Evolutionary conservation across 148 eudicot genomes (phyloP).

Genomic region (Chenopodium formosanum): DNA sequence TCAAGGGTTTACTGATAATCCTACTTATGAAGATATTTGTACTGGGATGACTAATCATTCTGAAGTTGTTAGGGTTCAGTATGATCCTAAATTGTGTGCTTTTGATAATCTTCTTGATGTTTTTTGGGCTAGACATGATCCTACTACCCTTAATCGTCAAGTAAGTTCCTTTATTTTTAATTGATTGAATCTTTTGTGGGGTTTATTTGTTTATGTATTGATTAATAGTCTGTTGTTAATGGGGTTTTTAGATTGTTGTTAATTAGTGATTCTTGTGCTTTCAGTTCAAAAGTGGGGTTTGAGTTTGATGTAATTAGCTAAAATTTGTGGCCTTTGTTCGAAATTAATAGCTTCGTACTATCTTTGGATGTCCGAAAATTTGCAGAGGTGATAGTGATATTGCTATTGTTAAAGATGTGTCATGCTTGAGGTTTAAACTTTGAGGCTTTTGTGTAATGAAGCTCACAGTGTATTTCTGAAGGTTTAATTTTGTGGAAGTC

Average conservation of each 20-base stretch:
- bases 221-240: neutral
- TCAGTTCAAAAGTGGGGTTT: too few species aligned
- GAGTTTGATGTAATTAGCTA: too few species aligned
- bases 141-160: conserved; percentile 91
- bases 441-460: neutral
- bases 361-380: too few species aligned
- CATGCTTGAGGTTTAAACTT: neutral
- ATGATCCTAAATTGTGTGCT: conserved; percentile 68
- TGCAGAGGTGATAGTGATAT: too few species aligned
- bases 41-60: conserved; percentile 65
- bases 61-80: conserved; percentile 77
- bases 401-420: too few species aligned
- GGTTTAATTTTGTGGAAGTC: neutral
- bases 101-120: conserved; percentile 52
- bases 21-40: conserved; percentile 67
- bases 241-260: neutral
- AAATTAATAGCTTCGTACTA: too few species aligned
- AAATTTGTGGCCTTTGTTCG: too few species aligned
- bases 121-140: conserved; percentile 83
- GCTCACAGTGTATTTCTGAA: neutral
- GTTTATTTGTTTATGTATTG: neutral
- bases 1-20: conserved; percentile 68
- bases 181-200: too few species aligned
- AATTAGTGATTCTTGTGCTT: neutral
- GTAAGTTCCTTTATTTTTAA: conserved; percentile 29